These are phyloP conservation scores for Eragrostis curvula DNA, from an alignment of 176 grass and related monocot species.

Conservation along the genomic window DNA sequence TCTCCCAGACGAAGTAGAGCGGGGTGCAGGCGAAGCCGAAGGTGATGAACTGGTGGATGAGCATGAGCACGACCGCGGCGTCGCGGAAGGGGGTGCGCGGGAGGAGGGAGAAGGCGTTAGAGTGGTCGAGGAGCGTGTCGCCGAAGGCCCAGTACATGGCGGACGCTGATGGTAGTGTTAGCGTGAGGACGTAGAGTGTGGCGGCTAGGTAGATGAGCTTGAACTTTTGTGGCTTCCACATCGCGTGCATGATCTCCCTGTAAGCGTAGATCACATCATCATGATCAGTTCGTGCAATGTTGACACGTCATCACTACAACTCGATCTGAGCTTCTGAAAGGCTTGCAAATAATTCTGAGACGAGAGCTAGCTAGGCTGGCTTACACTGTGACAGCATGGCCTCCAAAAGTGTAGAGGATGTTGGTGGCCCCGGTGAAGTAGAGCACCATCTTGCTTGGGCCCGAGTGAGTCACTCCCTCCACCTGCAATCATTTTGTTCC, in stretches of 20 bases:
- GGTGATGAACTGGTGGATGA: slow-evolving; percentile 94
- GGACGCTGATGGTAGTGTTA: slow-evolving; percentile 88
- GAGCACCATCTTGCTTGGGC: slow-evolving; percentile 79
- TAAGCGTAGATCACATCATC: not conserved
- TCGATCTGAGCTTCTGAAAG: not conserved
- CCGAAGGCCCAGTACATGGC: slow-evolving; percentile 98
- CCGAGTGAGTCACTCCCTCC: slow-evolving; percentile 73
- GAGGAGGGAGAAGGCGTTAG: slow-evolving; percentile 95
- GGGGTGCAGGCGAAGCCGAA: slow-evolving; percentile 97
- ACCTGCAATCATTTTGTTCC: slow-evolving; percentile 27
- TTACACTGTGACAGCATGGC: slow-evolving; percentile 98
- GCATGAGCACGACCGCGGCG: slow-evolving; percentile 83
- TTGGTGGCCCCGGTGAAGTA: slow-evolving; percentile 98
- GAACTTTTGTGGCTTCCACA: slow-evolving; percentile 99
- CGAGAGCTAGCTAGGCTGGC: not conserved
- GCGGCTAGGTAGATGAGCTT: slow-evolving; percentile 89
- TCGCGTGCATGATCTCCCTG: slow-evolving; percentile 99
- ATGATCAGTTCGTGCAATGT: slow-evolving; percentile 29
- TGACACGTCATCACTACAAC: no score
- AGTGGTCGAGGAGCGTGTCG: slow-evolving; percentile 84
- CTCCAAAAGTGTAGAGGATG: slow-evolving; percentile 98
- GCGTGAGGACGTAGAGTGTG: slow-evolving; percentile 81
- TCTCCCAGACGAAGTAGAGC: slow-evolving; percentile 99
- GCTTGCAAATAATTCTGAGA: no score
- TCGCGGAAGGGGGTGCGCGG: slow-evolving; percentile 75